Percentiles rank a stretch among this genome's conserved stretches.
phyloP scores from a whole-genome alignment of 2,329 filamentous ascomycete species.

The Uncinocarpus reesii region DNA sequence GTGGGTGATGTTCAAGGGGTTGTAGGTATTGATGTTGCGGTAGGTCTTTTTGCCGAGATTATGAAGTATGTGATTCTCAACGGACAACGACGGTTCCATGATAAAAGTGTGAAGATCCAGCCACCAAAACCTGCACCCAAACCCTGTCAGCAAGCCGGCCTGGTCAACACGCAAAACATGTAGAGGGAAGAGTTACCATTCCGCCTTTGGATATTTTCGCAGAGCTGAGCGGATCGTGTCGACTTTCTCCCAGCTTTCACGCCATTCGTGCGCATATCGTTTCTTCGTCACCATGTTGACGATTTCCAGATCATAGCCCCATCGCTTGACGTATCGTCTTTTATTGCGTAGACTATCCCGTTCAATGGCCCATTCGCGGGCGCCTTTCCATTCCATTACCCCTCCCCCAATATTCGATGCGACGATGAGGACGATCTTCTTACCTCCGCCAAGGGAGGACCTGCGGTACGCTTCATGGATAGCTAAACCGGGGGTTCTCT shows the following conservation, averaged over 20 bases:
- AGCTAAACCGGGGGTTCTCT: too few species aligned
- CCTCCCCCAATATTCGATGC: conserved; percentile 90
- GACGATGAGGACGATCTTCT: conserved; percentile 86
- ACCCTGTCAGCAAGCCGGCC: conserved; percentile 13
- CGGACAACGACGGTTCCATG: conserved; percentile 87
- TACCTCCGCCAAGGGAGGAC: conserved; percentile 66
- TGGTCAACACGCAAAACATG: neutral
- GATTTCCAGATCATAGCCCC: conserved; percentile 93
- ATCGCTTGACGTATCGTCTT: conserved; percentile 69
- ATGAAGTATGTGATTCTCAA: conserved; percentile 85
- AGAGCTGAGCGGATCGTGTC: conserved; percentile 82
- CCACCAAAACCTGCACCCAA: conserved; percentile 95
- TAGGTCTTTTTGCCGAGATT: conserved; percentile 64
- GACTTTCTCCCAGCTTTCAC: conserved; percentile 98
- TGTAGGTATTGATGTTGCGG: conserved; percentile 92
- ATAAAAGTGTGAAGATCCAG: conserved; percentile 94
- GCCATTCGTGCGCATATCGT: conserved; percentile 96
- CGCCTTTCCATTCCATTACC: conserved; percentile 98
- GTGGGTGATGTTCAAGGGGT: conserved; percentile 86
- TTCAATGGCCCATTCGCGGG: conserved; percentile 95
- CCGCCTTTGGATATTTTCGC: conserved; percentile 86
- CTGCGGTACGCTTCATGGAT: conserved; percentile 56
- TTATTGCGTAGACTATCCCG: conserved; percentile 94
- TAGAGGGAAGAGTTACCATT: conserved; percentile 58
- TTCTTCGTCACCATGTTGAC: conserved; percentile 99